Evolutionary conservation across 1,284 basidiomycete genomes (phyloP).

Genomic region (Tilletia setariae): DNA sequence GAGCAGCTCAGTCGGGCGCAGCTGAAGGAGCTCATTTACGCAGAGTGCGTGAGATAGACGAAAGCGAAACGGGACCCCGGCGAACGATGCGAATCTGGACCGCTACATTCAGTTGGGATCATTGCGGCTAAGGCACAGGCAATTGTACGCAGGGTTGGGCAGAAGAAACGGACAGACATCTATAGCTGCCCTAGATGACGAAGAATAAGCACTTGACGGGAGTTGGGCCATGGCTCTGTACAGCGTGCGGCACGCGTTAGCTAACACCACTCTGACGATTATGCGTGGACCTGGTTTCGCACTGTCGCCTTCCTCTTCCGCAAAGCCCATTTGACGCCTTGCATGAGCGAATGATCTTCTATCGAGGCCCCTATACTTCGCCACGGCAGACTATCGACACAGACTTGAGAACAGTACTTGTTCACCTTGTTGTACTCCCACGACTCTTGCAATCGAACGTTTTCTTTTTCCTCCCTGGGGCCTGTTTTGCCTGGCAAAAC

Average conservation of each 20-base stretch:
- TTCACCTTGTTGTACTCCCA: too few relatives aligned
- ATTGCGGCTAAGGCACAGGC: too few relatives aligned
- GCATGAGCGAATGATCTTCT: background rate
- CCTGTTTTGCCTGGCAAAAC: background rate
- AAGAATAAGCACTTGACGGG: too few relatives aligned
- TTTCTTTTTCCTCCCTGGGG: background rate
- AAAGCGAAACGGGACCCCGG: background rate
- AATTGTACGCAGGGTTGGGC: background rate
- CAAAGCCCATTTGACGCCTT: background rate
- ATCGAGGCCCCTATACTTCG: background rate
- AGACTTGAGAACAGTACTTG: too few relatives aligned
- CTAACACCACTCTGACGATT: too few relatives aligned
- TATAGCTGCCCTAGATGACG: too few relatives aligned
- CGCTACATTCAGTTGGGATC: too few relatives aligned
- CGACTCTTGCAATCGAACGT: background rate
- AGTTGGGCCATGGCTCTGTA: too few relatives aligned
- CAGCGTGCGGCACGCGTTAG: too few relatives aligned
- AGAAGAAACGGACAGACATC: background rate
- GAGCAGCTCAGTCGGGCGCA: constrained; percentile 57
- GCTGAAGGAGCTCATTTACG: constrained; percentile 48
- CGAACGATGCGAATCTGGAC: background rate
- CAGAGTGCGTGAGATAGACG: constrained; percentile 34
- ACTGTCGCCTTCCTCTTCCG: background rate
- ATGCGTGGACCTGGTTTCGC: background rate
- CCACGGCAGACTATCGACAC: background rate